phyloP scores from a whole-genome alignment of 345 rosid genomes.

The Camelina sativa region DNA sequence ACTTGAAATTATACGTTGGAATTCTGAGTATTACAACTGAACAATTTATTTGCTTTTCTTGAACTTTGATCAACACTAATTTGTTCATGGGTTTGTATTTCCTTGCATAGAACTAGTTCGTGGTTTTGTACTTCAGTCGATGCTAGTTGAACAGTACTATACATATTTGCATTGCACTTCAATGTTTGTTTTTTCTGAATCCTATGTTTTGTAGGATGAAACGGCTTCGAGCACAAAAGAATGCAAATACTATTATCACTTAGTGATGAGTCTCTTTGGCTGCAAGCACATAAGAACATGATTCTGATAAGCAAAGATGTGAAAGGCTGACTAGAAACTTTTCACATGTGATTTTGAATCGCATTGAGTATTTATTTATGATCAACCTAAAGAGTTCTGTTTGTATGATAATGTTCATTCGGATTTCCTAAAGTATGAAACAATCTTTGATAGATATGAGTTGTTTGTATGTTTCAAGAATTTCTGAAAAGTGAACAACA shows the following conservation, averaged over 20 bases:
- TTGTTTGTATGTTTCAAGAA: not conserved
- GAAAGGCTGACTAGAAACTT: slow-evolving; percentile 11
- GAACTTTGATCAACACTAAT: not conserved
- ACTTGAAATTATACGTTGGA: not conserved
- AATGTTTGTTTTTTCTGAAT: slow-evolving; percentile 12
- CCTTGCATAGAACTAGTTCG: not conserved
- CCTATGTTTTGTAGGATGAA: slow-evolving; percentile 37
- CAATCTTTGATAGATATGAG: not conserved
- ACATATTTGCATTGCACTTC: not conserved
- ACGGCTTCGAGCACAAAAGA: slow-evolving; percentile 9
- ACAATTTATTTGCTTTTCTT: not conserved
- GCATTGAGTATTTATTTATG: slow-evolving; percentile 18
- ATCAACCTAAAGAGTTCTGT: slow-evolving; percentile 8
- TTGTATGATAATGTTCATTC: not conserved
- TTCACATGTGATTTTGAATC: not conserved
- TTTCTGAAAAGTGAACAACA: slow-evolving; percentile 1
- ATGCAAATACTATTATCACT: not conserved
- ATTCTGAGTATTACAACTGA: not conserved
- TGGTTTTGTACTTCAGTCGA: not conserved
- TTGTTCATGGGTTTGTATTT: not conserved
- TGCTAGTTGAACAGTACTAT: not conserved
- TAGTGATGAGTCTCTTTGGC: slow-evolving; percentile 3
- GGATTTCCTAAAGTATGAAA: not conserved
- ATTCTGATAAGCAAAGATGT: not conserved
- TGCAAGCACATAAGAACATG: slow-evolving; percentile 15